Evolutionary conservation across 179 eudicot species (phyloP).

Genomic region (Dionaea muscipula): DNA sequence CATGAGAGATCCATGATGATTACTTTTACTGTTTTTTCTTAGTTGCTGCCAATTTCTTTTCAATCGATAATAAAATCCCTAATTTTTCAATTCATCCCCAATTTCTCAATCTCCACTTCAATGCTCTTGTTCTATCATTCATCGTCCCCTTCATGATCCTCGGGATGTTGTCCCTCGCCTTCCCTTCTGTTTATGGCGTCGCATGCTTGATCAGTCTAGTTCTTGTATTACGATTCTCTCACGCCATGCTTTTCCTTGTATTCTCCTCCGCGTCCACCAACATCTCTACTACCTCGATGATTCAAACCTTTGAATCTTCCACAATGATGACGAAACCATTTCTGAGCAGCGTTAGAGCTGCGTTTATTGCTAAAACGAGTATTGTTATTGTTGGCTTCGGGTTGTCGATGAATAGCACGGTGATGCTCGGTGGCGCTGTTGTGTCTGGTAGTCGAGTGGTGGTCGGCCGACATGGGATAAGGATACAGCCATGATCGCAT

Average conservation of each 20-base stretch:
- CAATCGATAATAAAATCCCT: no score
- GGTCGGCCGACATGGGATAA: constrained; percentile 83
- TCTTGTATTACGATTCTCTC: constrained; percentile 81
- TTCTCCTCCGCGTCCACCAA: constrained; percentile 28
- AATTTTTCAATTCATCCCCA: no score
- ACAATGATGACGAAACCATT: constrained; percentile 8
- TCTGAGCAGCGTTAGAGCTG: constrained; percentile 9
- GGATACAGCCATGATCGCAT: constrained; percentile 91
- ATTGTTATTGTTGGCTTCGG: background rate
- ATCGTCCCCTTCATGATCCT: no score
- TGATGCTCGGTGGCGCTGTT: constrained; percentile 3
- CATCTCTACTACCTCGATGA: constrained; percentile 14
- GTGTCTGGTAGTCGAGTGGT: constrained; percentile 44
- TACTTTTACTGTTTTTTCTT: no score
- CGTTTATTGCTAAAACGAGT: no score
- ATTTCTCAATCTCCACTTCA: no score
- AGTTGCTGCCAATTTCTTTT: no score
- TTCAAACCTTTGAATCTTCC: constrained; percentile 12
- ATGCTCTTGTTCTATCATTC: no score
- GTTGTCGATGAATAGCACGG: constrained; percentile 18
- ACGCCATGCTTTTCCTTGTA: constrained; percentile 49
- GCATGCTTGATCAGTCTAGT: constrained; percentile 66
- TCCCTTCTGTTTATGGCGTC: no score
- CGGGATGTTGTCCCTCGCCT: no score
- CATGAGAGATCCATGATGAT: no score